Percentiles rank a stretch among this genome's conserved stretches.
phyloP scores from a whole-genome alignment of 108 stramenopile species.

The Skeletonema menzelii region DNA sequence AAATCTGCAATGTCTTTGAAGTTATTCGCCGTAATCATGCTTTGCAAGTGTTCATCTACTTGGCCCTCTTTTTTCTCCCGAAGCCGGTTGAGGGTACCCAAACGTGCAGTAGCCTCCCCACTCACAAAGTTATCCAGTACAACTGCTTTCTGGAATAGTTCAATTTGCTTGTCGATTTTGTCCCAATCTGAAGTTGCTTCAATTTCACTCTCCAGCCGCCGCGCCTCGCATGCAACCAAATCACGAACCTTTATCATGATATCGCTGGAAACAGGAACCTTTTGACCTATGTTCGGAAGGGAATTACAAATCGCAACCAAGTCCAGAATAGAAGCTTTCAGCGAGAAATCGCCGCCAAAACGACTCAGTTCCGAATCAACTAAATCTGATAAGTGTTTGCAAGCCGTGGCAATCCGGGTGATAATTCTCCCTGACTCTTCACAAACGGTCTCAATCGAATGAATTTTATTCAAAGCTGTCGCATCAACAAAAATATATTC shows the following conservation, averaged over 20 bases:
- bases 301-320: constrained; percentile 5
- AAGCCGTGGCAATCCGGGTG: background rate
- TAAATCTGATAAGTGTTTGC: background rate
- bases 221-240: constrained; percentile 31
- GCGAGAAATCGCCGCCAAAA: constrained; percentile 22
- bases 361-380: constrained; percentile 5
- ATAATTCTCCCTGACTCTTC: background rate
- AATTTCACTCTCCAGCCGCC: constrained; percentile 33
- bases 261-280: constrained; percentile 13
- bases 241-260: constrained; percentile 22
- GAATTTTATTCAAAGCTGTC: background rate
- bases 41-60: constrained; percentile 41
- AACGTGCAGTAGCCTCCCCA: constrained; percentile 29
- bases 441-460: background rate
- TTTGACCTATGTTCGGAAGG: constrained; percentile 1
- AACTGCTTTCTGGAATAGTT: constrained; percentile 26
- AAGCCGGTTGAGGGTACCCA: constrained; percentile 33
- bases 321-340: constrained; percentile 7
- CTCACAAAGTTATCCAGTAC: constrained; percentile 41
- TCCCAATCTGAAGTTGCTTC: constrained; percentile 53
- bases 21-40: constrained; percentile 43
- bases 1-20: constrained; percentile 49
- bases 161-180: constrained; percentile 35
- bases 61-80: constrained; percentile 48
- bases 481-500: background rate